These are phyloP conservation scores for Hortaea werneckii DNA, from an alignment of 2,329 filamentous ascomycete genomes.

Conservation along the genomic window DNA sequence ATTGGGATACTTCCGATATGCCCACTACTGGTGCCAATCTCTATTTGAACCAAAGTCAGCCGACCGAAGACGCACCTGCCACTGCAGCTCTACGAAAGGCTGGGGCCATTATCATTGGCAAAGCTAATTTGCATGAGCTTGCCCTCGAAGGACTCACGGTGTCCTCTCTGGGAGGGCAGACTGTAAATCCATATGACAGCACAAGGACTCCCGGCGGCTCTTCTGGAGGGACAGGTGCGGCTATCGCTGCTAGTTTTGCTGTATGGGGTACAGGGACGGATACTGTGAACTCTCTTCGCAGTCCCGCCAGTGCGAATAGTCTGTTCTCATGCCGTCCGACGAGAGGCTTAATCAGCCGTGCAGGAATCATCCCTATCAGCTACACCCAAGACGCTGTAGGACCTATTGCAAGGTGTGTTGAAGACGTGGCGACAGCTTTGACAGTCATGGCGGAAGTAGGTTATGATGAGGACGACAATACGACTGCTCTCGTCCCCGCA, in stretches of 20 bases:
- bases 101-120: conserved; percentile 25
- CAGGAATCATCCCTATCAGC: conserved; percentile 22
- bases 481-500: conserved; percentile 39
- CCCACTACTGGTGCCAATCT: conserved; percentile 48
- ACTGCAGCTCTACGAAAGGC: conserved; percentile 22
- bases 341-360: conserved; percentile 20
- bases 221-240: conserved; percentile 53
- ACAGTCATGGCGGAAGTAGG: conserved; percentile 37
- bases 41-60: conserved; percentile 40
- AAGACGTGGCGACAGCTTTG: conserved; percentile 23
- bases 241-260: conserved; percentile 48
- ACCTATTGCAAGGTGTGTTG: conserved; percentile 21
- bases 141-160: conserved; percentile 54
- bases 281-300: conserved; percentile 50
- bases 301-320: conserved; percentile 51
- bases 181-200: conserved; percentile 55
- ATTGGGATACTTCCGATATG: conserved; percentile 47
- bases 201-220: conserved; percentile 56
- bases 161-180: conserved; percentile 54
- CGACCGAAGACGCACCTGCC: conserved; percentile 25
- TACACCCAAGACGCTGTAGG: conserved; percentile 25
- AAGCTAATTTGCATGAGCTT: conserved; percentile 46
- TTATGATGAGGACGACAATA: conserved; percentile 43
- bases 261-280: conserved; percentile 35
- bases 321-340: conserved; percentile 49